Evolutionary conservation across 164 flowering plant species (phyloP).

Genomic region (Magnolia sinica): DNA sequence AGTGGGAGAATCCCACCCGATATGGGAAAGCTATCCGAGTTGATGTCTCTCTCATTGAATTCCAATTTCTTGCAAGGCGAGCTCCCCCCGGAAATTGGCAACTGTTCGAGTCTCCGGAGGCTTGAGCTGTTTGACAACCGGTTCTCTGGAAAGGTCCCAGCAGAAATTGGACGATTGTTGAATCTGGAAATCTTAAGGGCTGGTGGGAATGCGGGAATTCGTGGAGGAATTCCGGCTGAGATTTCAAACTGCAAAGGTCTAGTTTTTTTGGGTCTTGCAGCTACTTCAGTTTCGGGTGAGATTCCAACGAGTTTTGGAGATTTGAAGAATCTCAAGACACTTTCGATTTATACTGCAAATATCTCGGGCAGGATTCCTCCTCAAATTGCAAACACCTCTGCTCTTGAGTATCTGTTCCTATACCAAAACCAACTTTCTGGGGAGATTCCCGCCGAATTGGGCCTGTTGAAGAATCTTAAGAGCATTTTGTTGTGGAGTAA

Average conservation of each 20-base stretch:
- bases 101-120: conserved; percentile 38
- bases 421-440: conserved; percentile 50
- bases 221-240: conserved; percentile 50
- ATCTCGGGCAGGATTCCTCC: conserved; percentile 53
- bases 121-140: conserved; percentile 50
- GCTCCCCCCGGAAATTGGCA: conserved; percentile 44
- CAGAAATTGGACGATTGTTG: conserved; percentile 30
- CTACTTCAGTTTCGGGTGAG: conserved; percentile 50
- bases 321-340: conserved; percentile 42
- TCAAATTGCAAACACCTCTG: conserved; percentile 45
- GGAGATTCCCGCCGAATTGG: conserved; percentile 38
- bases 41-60: conserved; percentile 34
- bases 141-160: conserved; percentile 48
- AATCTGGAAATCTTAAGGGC: conserved; percentile 46
- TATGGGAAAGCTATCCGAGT: conserved; percentile 33
- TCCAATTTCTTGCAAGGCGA: conserved; percentile 37
- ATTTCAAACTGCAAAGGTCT: conserved; percentile 43
- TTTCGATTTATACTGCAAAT: conserved; percentile 52
- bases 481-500: conserved; percentile 54
- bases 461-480: conserved; percentile 35
- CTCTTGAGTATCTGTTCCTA: conserved; percentile 43
- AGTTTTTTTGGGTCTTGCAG: conserved; percentile 49
- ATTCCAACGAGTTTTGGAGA: conserved; percentile 46
- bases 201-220: conserved; percentile 48
- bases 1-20: conserved; percentile 40